Percentiles rank a stretch among this genome's conserved stretches.
Conservation (phyloP, 176 grass and related monocot species). For the Calamus simplicifolius region DNA sequence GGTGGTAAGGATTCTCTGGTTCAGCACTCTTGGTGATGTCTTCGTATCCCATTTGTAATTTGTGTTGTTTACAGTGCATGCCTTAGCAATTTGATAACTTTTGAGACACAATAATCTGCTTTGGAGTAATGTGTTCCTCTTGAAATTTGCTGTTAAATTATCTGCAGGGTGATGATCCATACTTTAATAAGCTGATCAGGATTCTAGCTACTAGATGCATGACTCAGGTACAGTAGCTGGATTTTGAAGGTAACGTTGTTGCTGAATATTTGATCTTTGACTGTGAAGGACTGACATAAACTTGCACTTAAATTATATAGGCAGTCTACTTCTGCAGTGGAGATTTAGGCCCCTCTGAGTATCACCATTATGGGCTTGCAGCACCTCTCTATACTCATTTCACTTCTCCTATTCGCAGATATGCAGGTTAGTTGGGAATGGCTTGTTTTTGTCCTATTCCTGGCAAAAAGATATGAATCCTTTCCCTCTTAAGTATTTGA, state of each 20-base stretch:
- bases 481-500: no score
- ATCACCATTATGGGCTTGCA: conserved; percentile 89
- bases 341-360: conserved; percentile 83
- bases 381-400: conserved; percentile 94
- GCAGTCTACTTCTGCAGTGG: conserved; percentile 97
- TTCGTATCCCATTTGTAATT: background rate
- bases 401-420: conserved; percentile 96
- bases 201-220: conserved; percentile 99
- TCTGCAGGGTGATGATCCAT: conserved; percentile 78
- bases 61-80: background rate
- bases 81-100: background rate
- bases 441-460: no score
- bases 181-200: conserved; percentile 97
- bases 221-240: conserved; percentile 54
- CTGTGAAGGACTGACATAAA: background rate
- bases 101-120: no score
- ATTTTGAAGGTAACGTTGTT: no score
- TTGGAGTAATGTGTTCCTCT: conserved; percentile 10
- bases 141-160: conserved; percentile 14
- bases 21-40: no score
- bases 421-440: conserved; percentile 54
- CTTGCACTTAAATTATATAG: conserved; percentile 38
- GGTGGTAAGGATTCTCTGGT: conserved; percentile 31
- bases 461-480: no score
- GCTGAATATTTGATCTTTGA: no score